Percentiles rank a stretch among this genome's conserved stretches.
Evolutionary conservation across 768 basidiomycete genomes (phyloP).

Genomic region (Collybia sp.): DNA sequence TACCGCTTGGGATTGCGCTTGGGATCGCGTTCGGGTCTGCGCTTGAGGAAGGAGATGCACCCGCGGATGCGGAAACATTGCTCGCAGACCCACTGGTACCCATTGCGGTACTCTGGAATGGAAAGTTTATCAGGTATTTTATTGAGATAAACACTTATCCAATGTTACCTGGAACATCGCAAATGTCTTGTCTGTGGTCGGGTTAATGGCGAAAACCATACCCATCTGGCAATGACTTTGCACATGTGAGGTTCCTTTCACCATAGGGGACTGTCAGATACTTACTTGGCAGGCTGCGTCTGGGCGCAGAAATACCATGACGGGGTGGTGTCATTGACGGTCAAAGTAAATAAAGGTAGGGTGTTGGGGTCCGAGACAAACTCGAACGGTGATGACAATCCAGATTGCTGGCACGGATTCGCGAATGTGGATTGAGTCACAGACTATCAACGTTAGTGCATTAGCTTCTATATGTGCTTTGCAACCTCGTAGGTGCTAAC

Average conservation of each 20-base stretch:
- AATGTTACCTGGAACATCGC: constrained; percentile 37
- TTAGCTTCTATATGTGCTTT: not conserved
- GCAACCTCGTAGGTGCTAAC: constrained; percentile 15
- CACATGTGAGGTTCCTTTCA: not conserved
- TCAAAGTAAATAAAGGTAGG: constrained; percentile 42
- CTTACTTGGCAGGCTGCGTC: constrained; percentile 21
- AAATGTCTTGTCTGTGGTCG: constrained; percentile 41
- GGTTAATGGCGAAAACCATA: constrained; percentile 63
- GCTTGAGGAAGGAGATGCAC: constrained; percentile 3
- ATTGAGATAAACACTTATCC: not conserved
- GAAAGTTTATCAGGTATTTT: not conserved
- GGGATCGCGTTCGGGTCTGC: too few relatives aligned
- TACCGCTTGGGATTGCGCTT: too few relatives aligned
- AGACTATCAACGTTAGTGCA: constrained; percentile 25
- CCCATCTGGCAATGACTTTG: constrained; percentile 43
- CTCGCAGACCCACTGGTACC: constrained; percentile 6
- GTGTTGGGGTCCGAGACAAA: constrained; percentile 22
- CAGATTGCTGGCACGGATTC: constrained; percentile 38
- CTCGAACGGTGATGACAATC: constrained; percentile 51
- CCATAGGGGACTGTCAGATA: not conserved
- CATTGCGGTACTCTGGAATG: constrained; percentile 5
- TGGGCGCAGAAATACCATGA: constrained; percentile 69
- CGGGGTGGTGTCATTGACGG: constrained; percentile 28
- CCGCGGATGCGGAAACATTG: constrained; percentile 7
- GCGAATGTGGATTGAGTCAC: constrained; percentile 60